Evolutionary conservation across 495 filamentous ascomycete genomes (phyloP), one percentile per base, ranked within the genome.

Genomic region (Cenococcum geophilum): DNA sequence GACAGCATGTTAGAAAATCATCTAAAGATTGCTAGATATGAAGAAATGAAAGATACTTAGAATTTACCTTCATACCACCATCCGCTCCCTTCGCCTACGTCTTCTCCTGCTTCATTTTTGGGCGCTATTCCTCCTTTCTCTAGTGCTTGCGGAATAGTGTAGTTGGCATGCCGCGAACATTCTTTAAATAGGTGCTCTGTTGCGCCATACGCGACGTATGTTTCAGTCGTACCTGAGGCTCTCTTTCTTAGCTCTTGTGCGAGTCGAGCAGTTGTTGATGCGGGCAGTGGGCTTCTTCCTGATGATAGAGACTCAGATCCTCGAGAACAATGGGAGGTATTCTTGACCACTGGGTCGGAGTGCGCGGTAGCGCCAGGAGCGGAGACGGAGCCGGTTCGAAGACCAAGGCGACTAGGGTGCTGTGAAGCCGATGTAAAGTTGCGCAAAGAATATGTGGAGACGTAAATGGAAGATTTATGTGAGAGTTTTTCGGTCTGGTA

Each of bases 11-110:
- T 32, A 32, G 27, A 32, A 32, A 6, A 6, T 6, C 6, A 6
- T 32, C 27, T 32, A 6, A 3, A 6, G 27, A 32, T 32, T 32
- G 2, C 27, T 6, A 6, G 27, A 32, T 50, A 20, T 16, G 16
- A 43, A 42, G 20, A 43, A 11, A 4, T 56, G 16, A 40, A 55
- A 36, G n/a, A 34, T 8, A 21, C 16, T 34, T 32, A 32, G 27
- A 32, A 32, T 82, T 50, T 76, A 93, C 91, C 82, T 69, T 84
- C 74, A 74, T 92, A 90, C 93, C 93, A 96, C 84, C 85, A 87
- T 27, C 86, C 83, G 35, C 78, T 78, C 14, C 86, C 85, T 27
- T 84, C 78, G 16, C 91, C 91, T 16, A 96, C 72, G 72, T 96
- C 84, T 70, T 91, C 87, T 0, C 86, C 89, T 25, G 83, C 81